Conservation (phyloP, 106 monocot species). For the Ottelia alismoides region DNA sequence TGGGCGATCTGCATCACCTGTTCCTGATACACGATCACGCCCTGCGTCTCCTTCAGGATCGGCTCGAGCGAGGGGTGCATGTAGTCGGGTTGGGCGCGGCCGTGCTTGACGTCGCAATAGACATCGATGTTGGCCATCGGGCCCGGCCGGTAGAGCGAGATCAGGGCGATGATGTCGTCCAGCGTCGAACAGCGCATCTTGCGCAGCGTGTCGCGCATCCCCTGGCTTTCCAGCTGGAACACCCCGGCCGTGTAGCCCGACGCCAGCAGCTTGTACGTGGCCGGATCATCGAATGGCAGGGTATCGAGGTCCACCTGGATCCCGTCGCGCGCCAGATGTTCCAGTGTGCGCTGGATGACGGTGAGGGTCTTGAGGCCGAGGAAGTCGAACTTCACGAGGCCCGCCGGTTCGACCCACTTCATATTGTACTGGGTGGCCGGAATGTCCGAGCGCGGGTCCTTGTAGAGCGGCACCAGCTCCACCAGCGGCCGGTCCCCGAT, state of each 20-base stretch:
- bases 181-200: neutral
- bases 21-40: neutral
- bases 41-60: neutral
- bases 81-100: neutral
- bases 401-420: neutral
- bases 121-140: neutral
- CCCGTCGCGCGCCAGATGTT: neutral
- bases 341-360: neutral
- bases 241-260: neutral
- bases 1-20: too few relatives aligned
- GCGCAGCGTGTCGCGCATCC: neutral
- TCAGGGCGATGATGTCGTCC: neutral
- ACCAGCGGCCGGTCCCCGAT: neutral
- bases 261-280: neutral
- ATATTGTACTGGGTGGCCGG: neutral
- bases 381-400: constrained; percentile 5
- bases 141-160: neutral
- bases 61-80: neutral
- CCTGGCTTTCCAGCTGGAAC: neutral
- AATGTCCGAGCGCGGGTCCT: neutral
- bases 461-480: neutral
- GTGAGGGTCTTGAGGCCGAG: constrained; percentile 2
- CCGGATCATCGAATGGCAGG: neutral
- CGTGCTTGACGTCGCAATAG: neutral
- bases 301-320: neutral